Evolutionary conservation across 176 grass and related monocot genomes (phyloP).

Genomic region (Stipa capillata): DNA sequence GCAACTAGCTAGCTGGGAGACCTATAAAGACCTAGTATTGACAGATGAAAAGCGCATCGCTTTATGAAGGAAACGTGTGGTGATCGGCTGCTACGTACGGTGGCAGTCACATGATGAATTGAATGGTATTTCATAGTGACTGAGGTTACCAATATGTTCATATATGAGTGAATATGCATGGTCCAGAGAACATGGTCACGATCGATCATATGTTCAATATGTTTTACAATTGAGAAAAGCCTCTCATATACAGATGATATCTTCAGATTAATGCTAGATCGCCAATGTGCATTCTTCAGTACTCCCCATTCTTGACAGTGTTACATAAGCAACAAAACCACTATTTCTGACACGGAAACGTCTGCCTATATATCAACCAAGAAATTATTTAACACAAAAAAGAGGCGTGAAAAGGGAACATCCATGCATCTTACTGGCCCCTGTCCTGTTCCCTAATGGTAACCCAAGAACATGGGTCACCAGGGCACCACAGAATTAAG

Average conservation of each 20-base stretch:
- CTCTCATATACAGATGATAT: too few relatives aligned
- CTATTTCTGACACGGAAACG: not conserved
- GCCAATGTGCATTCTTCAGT: not conserved
- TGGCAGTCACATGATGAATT: constrained; percentile 33
- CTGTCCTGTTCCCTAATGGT: constrained; percentile 19
- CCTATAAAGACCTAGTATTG: constrained; percentile 10
- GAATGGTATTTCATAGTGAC: not conserved
- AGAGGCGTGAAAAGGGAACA: not conserved
- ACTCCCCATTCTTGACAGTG: not conserved
- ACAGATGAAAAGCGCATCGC: constrained; percentile 23
- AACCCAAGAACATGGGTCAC: constrained; percentile 8
- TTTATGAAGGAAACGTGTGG: constrained; percentile 34
- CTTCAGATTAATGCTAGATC: too few relatives aligned
- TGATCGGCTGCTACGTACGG: constrained; percentile 2
- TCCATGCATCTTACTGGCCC: not conserved
- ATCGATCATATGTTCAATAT: too few relatives aligned
- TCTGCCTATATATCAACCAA: not conserved
- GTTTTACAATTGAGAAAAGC: too few relatives aligned
- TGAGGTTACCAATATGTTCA: too few relatives aligned
- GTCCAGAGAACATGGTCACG: too few relatives aligned
- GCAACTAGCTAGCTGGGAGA: not conserved
- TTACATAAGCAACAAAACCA: not conserved
- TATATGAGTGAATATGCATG: too few relatives aligned
- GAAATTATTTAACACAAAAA: not conserved
- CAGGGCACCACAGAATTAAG: constrained; percentile 14